phyloP scores from a whole-genome alignment of 2,329 filamentous ascomycete species.

The Fusarium musae region DNA sequence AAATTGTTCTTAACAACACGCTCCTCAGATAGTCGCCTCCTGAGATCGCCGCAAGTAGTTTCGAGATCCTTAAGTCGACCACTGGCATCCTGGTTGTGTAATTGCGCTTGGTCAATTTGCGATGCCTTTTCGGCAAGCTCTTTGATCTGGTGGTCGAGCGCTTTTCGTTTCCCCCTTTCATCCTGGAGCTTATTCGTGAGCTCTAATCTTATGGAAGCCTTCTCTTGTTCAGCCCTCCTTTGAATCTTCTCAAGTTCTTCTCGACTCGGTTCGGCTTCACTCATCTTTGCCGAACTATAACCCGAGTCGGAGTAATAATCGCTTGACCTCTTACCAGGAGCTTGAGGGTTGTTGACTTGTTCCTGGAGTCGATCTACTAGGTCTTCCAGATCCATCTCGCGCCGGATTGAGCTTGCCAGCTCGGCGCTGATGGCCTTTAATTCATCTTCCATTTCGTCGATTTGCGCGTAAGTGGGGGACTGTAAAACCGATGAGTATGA shows the following conservation, averaged over 20 bases:
- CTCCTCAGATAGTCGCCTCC: conserved; percentile 85
- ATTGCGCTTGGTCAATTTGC: conserved; percentile 65
- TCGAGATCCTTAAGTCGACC: conserved; percentile 82
- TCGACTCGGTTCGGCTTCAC: conserved; percentile 70
- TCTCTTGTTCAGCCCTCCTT: conserved; percentile 88
- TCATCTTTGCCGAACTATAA: conserved; percentile 83
- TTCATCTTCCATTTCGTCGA: conserved; percentile 94
- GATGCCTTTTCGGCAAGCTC: conserved; percentile 83
- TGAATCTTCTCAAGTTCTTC: conserved; percentile 86
- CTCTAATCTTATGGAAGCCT: conserved; percentile 85
- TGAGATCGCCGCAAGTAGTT: conserved; percentile 81
- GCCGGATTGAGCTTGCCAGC: conserved; percentile 89
- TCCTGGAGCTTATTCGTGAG: conserved; percentile 88
- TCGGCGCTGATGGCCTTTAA: conserved; percentile 92
- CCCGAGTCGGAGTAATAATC: conserved; percentile 99
- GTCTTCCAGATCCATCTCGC: conserved; percentile 97
- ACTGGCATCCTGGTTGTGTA: conserved; percentile 66
- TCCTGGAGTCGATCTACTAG: conserved; percentile 87
- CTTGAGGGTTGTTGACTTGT: conserved; percentile 71
- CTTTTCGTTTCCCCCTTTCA: conserved; percentile 79
- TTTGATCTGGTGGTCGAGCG: conserved; percentile 85
- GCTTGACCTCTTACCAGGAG: conserved; percentile 80
- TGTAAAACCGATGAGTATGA: conserved; percentile 62
- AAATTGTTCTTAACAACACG: conserved; percentile 90
- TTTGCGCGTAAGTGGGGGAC: conserved; percentile 61